phyloP scores from a whole-genome alignment of 73 alveolate species.

The Effrenium voratum region DNA sequence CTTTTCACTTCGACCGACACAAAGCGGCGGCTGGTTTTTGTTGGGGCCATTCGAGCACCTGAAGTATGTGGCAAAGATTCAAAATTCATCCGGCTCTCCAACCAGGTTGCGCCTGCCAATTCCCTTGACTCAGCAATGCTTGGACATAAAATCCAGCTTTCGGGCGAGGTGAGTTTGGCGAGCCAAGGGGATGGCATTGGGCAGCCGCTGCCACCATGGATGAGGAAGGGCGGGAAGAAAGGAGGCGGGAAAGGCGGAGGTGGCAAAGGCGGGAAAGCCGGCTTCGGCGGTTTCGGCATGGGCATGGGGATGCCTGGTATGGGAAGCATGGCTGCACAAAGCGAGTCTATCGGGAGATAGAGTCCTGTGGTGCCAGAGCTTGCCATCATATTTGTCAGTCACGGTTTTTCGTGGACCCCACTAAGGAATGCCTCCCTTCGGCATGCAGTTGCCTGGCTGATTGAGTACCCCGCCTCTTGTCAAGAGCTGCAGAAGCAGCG shows the following conservation, averaged over 20 bases:
- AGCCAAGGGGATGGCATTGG: conserved; percentile 83
- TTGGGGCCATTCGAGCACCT: too few relatives aligned
- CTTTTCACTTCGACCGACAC: too few relatives aligned
- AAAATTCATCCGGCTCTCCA: too few relatives aligned
- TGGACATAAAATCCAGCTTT: too few relatives aligned
- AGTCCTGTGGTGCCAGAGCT: neutral
- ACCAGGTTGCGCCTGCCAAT: too few relatives aligned
- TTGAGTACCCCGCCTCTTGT: neutral
- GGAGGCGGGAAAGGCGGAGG: conserved; percentile 72
- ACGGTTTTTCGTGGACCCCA: neutral
- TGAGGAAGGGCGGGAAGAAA: conserved; percentile 84
- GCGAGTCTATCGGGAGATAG: neutral
- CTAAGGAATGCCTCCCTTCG: conserved; percentile 59
- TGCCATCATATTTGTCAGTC: neutral
- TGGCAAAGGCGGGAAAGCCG: conserved; percentile 34
- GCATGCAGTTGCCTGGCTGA: conserved; percentile 35
- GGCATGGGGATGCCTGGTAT: conserved; percentile 34
- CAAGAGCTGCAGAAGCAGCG: neutral
- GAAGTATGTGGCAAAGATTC: too few relatives aligned
- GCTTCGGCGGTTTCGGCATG: conserved; percentile 14
- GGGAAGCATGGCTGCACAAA: neutral
- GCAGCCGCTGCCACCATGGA: conserved; percentile 90
- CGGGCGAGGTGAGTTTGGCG: too few relatives aligned
- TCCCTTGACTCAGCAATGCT: too few relatives aligned
- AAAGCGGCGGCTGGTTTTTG: too few relatives aligned